phyloP scores from a whole-genome alignment of 2,329 filamentous ascomycete species.

The Tolypocladium sp. region DNA sequence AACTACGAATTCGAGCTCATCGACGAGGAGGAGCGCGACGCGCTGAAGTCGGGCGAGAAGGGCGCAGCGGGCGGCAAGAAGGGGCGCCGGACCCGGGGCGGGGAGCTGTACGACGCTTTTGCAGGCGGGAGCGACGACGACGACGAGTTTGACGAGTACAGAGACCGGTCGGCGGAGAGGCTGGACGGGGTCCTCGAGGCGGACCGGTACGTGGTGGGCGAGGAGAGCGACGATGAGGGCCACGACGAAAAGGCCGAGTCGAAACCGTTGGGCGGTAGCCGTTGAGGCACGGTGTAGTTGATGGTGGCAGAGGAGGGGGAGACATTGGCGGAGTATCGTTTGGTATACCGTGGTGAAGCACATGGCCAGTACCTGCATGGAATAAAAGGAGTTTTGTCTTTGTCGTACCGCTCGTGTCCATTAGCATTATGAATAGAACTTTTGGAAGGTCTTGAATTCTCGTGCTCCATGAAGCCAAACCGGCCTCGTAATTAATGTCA shows the following conservation, averaged over 20 bases:
- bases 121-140: slow-evolving; percentile 74
- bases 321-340: background rate
- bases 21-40: slow-evolving; percentile 66
- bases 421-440: background rate
- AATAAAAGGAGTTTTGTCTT: background rate
- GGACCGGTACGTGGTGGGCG: slow-evolving; percentile 42
- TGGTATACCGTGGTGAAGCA: background rate
- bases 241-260: slow-evolving; percentile 12
- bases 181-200: slow-evolving; percentile 15
- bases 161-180: slow-evolving; percentile 24
- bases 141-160: slow-evolving; percentile 34
- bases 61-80: slow-evolving; percentile 29
- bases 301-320: background rate
- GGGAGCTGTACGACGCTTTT: slow-evolving; percentile 96
- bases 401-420: background rate
- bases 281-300: background rate
- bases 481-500: background rate
- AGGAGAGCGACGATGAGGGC: slow-evolving; percentile 27
- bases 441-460: background rate
- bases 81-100: slow-evolving; percentile 53
- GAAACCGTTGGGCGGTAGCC: slow-evolving; percentile 12
- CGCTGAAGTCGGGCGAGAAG: slow-evolving; percentile 39
- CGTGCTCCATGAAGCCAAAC: background rate
- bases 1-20: slow-evolving; percentile 93
- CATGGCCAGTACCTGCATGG: background rate